A percentile compares a stretch with the other conserved stretches of the same genome.
These are phyloP conservation scores for Zygoascus bituminiphila DNA, from an alignment of 805 yeast species.

Conservation along the genomic window DNA sequence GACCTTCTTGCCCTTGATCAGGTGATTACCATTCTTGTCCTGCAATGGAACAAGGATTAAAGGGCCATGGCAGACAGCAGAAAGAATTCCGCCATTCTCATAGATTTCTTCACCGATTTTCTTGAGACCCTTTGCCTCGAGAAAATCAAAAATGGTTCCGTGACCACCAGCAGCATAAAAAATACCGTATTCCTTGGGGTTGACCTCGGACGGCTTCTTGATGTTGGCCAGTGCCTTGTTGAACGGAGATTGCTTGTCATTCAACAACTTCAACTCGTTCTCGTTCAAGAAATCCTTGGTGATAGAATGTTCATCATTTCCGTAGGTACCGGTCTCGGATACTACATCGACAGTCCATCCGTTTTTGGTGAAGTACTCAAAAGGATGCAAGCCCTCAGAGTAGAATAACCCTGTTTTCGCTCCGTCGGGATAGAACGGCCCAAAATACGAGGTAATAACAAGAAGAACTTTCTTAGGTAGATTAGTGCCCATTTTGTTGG, in stretches of 20 bases:
- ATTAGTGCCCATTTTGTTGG: not conserved
- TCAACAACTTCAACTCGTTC: conserved; percentile 35
- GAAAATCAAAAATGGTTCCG: conserved; percentile 52
- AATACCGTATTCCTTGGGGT: conserved; percentile 42
- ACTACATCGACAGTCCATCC: conserved; percentile 49
- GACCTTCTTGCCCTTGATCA: conserved; percentile 45
- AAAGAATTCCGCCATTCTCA: conserved; percentile 44
- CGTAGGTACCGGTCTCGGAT: conserved; percentile 50
- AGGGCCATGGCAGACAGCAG: conserved; percentile 69
- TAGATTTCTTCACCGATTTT: conserved; percentile 40
- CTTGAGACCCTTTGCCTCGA: conserved; percentile 41
- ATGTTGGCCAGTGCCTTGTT: conserved; percentile 32
- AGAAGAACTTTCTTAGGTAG: conserved; percentile 13
- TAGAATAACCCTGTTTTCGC: conserved; percentile 52
- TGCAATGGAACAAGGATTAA: conserved; percentile 43
- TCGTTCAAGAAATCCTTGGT: conserved; percentile 35
- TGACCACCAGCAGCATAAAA: conserved; percentile 64
- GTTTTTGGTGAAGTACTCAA: conserved; percentile 36
- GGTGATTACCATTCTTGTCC: conserved; percentile 36
- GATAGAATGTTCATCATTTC: conserved; percentile 51
- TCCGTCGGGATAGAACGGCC: conserved; percentile 48
- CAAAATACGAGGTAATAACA: conserved; percentile 18
- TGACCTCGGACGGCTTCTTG: conserved; percentile 42
- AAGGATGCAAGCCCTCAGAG: conserved; percentile 55
- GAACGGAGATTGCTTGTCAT: conserved; percentile 36